Evolutionary conservation across 495 filamentous ascomycete species (phyloP).

Genomic region (Xylaria nigripes): DNA sequence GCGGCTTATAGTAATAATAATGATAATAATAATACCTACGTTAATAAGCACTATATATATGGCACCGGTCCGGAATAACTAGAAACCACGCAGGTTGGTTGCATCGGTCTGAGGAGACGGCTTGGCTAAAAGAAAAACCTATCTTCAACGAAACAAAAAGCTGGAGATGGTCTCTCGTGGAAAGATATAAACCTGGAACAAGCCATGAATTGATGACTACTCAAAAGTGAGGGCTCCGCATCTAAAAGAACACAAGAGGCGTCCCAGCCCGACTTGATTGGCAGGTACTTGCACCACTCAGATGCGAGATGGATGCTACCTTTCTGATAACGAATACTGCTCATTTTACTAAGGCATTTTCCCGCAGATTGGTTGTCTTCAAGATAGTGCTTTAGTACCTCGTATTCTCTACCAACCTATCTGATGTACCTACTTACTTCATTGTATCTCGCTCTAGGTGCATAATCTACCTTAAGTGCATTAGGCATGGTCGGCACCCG

Average conservation of each 20-base stretch:
- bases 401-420: not conserved
- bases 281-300: not conserved
- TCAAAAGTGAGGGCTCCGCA: not conserved
- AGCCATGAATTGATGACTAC: not conserved
- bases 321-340: not conserved
- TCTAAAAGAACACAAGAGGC: not conserved
- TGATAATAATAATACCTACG: not conserved
- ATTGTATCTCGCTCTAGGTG: not conserved
- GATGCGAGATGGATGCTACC: not conserved
- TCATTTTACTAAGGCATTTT: not conserved
- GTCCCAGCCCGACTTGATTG: not conserved
- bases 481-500: too few relatives aligned
- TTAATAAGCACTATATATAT: not conserved
- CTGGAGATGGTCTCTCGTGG: too few relatives aligned
- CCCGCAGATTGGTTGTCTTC: too few relatives aligned
- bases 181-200: not conserved
- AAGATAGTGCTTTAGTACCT: not conserved
- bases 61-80: too few relatives aligned
- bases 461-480: not conserved
- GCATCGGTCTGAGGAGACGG: conserved; percentile 1
- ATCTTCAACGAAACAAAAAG: not conserved
- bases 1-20: not conserved
- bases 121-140: not conserved
- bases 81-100: conserved; percentile 4
- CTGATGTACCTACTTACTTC: too few relatives aligned